Conservation (phyloP, 1,139 yeast species). For the Blastobotrys persicus region DNA sequence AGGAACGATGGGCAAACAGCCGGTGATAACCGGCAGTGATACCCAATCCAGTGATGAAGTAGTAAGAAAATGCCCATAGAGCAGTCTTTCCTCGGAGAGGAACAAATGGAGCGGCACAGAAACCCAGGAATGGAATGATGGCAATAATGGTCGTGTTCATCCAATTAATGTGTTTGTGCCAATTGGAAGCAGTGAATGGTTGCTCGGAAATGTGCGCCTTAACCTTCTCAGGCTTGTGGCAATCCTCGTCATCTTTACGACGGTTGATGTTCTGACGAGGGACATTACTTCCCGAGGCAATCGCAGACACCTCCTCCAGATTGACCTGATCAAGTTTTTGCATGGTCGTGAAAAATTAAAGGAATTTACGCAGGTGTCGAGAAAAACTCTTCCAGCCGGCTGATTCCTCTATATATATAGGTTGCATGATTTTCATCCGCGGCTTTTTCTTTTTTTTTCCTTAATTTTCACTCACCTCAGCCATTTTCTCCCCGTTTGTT, state of each 20-base stretch:
- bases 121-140: conserved; percentile 65
- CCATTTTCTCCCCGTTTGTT: neutral
- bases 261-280: conserved; percentile 46
- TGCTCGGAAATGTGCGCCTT: conserved; percentile 80
- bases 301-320: conserved; percentile 71
- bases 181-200: conserved; percentile 82
- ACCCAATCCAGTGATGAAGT: conserved; percentile 75
- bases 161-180: conserved; percentile 93
- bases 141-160: conserved; percentile 77
- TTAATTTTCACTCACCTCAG: neutral
- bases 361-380: neutral
- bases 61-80: conserved; percentile 58
- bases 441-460: no score
- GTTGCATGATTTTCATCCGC: conserved; percentile 1
- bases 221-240: conserved; percentile 19
- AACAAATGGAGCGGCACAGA: conserved; percentile 50
- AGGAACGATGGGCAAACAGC: conserved; percentile 85
- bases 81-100: conserved; percentile 63
- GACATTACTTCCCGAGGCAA: conserved; percentile 86
- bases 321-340: conserved; percentile 44
- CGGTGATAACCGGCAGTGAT: conserved; percentile 96
- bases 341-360: no score
- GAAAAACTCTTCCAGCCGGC: neutral
- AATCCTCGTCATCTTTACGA: conserved; percentile 22
- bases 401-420: neutral